Evolutionary conservation across 805 yeast genomes (phyloP).

Genomic region (Suhomyces faveliae): DNA sequence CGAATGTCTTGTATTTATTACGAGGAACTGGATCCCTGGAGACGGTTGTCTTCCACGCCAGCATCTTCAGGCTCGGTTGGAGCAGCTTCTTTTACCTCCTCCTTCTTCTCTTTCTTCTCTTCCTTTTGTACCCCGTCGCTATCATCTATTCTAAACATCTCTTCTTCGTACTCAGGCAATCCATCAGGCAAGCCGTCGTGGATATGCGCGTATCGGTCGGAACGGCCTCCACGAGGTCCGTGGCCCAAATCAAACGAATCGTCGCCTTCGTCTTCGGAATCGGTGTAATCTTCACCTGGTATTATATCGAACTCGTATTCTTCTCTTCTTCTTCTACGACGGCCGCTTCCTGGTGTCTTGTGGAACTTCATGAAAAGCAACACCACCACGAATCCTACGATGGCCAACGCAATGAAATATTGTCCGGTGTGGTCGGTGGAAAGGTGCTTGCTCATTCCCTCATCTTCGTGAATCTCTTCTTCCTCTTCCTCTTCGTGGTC

Average conservation of each 20-base stretch:
- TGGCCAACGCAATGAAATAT: slow-evolving; percentile 58
- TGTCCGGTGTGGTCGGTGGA: slow-evolving; percentile 51
- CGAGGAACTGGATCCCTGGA: neutral
- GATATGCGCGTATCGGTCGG: neutral
- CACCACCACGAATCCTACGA: slow-evolving; percentile 54
- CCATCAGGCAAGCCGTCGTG: slow-evolving; percentile 35
- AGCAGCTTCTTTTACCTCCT: neutral
- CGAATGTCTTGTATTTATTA: no score
- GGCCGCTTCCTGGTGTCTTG: slow-evolving; percentile 38
- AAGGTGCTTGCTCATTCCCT: slow-evolving; percentile 35
- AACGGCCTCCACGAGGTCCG: neutral
- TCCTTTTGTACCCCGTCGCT: slow-evolving; percentile 31
- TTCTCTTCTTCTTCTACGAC: slow-evolving; percentile 61
- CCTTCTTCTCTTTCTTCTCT: neutral
- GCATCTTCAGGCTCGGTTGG: neutral
- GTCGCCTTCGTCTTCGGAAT: slow-evolving; percentile 34
- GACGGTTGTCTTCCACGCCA: neutral
- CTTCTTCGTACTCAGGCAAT: slow-evolving; percentile 38
- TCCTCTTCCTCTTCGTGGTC: slow-evolving; percentile 4
- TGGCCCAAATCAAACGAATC: slow-evolving; percentile 38
- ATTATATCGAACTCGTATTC: slow-evolving; percentile 76
- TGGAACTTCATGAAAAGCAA: slow-evolving; percentile 47
- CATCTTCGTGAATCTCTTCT: slow-evolving; percentile 23
- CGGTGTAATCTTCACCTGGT: slow-evolving; percentile 58
- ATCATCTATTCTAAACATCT: slow-evolving; percentile 40